Base-by-base conservation (phyloP, 2,329 filamentous ascomycete species). In the Calonectria montana region DNA sequence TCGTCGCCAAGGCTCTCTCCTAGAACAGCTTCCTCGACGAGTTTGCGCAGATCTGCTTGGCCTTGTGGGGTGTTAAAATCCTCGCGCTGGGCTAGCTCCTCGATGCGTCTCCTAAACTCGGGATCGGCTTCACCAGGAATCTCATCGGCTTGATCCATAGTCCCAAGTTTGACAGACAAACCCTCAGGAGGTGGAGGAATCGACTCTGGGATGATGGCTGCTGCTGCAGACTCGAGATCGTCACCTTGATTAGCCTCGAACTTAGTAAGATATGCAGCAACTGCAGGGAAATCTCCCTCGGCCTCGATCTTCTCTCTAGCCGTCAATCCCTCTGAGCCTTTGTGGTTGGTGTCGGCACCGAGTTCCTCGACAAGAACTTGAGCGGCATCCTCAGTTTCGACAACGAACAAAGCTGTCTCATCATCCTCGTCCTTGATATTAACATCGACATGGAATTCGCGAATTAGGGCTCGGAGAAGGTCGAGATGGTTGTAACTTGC, bases 381-480 rank as follows among this genome's bases (percentile, higher is more conserved):
- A 23, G 96, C 96, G 50, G 95, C 92, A 4, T 94, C 92, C 61
- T 93, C 87, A 0, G 91, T 94, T 84, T 99, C 97, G 31, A 92
- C 91, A n/a, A 95, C 94, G 80, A 98, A 99, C 5, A 99, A 87
- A n/a, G 96, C 94, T 1, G 96, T 98, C 84, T 99, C 97, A 69
- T 92, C 91, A 82, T 99, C 97, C 82, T 98, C 94, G 81, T 99
- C 97, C 76, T 90, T 90, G 65, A 98, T 86, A 81, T 98, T 93
- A 59, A 95, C 90, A 72, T 96, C 87, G 27, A 96, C 96, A 15
- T 91, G 85, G 83, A 96, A 94, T 39, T 96, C 94, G 57, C 87
- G 87, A 31, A 98, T 88, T 7, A 99, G 89, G 0, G 91, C 84
- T 71, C 94, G 92, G 18, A 98, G 89, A 18, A 99, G 91, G 67